A percentile compares a stretch with the other conserved stretches of the same genome.
These are phyloP conservation scores for Vairimorpha ceranae DNA, from an alignment of 371 early-diverging fungal species.

Conservation along the genomic window DNA sequence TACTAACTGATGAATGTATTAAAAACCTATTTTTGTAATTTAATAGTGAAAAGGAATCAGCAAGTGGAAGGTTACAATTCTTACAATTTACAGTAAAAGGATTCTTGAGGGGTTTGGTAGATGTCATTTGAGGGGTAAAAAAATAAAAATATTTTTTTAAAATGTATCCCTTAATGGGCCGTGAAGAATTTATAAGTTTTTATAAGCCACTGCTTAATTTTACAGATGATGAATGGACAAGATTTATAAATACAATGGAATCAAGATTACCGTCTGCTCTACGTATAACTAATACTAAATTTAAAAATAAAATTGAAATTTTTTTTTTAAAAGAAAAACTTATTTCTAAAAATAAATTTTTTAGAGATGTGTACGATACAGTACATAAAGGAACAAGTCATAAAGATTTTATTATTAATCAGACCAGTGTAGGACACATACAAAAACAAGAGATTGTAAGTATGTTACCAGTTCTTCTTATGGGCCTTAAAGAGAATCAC, in stretches of 20 bases:
- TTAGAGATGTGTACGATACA: conserved; percentile 45
- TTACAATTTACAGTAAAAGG: conserved; percentile 8
- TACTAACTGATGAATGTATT: not conserved
- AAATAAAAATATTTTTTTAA: not conserved
- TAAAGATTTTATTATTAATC: conserved; percentile 39
- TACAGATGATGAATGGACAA: conserved; percentile 26
- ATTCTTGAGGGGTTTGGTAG: not conserved
- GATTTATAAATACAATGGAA: conserved; percentile 30
- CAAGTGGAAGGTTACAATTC: not conserved
- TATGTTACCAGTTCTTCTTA: conserved; percentile 87
- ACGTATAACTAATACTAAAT: conserved; percentile 36
- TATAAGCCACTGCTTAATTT: conserved; percentile 41
- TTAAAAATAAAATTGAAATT: conserved; percentile 23
- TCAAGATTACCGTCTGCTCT: conserved; percentile 54
- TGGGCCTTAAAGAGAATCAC: conserved; percentile 82
- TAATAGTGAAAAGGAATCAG: conserved; percentile 4
- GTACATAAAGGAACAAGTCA: conserved; percentile 22
- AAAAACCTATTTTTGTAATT: not conserved
- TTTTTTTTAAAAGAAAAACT: conserved; percentile 23
- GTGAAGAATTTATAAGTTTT: conserved; percentile 35
- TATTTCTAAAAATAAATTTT: conserved; percentile 34
- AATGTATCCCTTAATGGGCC: conserved; percentile 15
- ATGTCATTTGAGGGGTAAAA: not conserved
- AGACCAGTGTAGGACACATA: conserved; percentile 71
- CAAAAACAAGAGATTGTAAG: conserved; percentile 91